Conservation (phyloP, 345 rosid genomes). For the Acer campestre region DNA sequence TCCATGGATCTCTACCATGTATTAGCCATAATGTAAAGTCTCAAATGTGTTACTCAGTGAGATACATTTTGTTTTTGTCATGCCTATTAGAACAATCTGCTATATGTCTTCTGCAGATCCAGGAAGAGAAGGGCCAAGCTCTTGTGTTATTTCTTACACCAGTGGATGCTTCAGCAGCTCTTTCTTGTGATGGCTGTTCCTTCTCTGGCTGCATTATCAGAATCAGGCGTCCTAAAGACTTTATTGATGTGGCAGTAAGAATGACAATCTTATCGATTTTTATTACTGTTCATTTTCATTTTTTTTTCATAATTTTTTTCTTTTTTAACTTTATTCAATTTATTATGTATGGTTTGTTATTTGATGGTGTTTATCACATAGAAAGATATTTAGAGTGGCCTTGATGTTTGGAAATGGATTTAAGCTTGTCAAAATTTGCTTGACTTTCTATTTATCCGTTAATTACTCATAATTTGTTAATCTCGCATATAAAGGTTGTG, state of each 20-base stretch:
- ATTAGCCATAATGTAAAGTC: constrained; percentile 88
- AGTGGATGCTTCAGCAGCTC: constrained; percentile 92
- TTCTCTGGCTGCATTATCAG: constrained; percentile 67
- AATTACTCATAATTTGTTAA: neutral
- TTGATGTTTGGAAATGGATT: neutral
- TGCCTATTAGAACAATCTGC: constrained; percentile 19
- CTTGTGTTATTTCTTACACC: constrained; percentile 93
- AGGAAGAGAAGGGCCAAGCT: constrained; percentile 83
- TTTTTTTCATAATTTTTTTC: constrained; percentile 7
- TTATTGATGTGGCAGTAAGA: constrained; percentile 79
- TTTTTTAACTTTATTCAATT: constrained; percentile 2
- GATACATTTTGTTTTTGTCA: constrained; percentile 21
- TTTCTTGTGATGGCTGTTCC: constrained; percentile 69
- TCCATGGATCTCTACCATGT: constrained; percentile 75
- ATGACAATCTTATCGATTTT: no score
- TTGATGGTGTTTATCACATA: constrained; percentile 2
- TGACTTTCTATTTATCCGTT: neutral
- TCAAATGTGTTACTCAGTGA: constrained; percentile 21
- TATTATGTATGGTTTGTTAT: constrained; percentile 5
- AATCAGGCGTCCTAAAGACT: constrained; percentile 88
- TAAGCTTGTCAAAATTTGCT: neutral
- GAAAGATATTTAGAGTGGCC: neutral
- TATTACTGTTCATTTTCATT: no score
- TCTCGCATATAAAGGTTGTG: neutral
- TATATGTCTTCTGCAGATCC: constrained; percentile 52